phyloP scores from a whole-genome alignment of 2,329 filamentous ascomycete genomes.

The Sphaerulina vaccinii region DNA sequence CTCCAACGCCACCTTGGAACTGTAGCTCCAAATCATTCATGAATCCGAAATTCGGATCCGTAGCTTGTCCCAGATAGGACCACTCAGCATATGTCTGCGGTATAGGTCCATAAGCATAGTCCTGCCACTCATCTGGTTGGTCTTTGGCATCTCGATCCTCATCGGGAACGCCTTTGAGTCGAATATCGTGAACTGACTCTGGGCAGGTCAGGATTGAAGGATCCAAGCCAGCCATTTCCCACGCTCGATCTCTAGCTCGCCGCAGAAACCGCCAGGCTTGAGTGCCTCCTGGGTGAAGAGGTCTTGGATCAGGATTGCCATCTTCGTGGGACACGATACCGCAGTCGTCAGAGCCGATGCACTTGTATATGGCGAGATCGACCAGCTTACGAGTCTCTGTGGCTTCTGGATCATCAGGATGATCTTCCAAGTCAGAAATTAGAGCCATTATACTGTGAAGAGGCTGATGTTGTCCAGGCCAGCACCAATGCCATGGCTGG shows the following conservation, averaged over 20 bases:
- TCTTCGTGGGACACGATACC: constrained; percentile 25
- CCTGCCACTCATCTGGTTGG: constrained; percentile 22
- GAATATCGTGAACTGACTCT: constrained; percentile 23
- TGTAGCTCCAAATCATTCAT: constrained; percentile 23
- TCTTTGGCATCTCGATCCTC: constrained; percentile 20
- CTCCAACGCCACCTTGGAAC: constrained; percentile 19
- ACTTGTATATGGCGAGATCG: constrained; percentile 27
- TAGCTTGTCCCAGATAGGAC: constrained; percentile 21
- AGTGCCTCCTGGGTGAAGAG: constrained; percentile 23
- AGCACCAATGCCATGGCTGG: constrained; percentile 30
- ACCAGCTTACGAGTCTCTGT: constrained; percentile 24
- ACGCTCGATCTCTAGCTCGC: constrained; percentile 24
- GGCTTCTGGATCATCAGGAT: constrained; percentile 23
- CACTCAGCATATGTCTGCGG: constrained; percentile 25
- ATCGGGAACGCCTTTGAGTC: constrained; percentile 20
- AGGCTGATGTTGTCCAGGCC: constrained; percentile 29
- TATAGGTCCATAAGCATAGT: constrained; percentile 24
- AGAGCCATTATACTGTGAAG: constrained; percentile 30
- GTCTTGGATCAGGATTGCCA: constrained; percentile 22
- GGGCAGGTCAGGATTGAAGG: constrained; percentile 24
- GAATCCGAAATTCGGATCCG: constrained; percentile 26
- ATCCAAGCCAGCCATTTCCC: constrained; percentile 28
- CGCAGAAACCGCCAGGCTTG: constrained; percentile 28
- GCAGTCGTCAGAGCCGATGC: constrained; percentile 24
- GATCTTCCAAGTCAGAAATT: constrained; percentile 28